Percentiles rank a stretch among this genome's conserved stretches.
Conservation (phyloP, 2,329 filamentous ascomycete genomes). For the Microcyclosporella mali region DNA sequence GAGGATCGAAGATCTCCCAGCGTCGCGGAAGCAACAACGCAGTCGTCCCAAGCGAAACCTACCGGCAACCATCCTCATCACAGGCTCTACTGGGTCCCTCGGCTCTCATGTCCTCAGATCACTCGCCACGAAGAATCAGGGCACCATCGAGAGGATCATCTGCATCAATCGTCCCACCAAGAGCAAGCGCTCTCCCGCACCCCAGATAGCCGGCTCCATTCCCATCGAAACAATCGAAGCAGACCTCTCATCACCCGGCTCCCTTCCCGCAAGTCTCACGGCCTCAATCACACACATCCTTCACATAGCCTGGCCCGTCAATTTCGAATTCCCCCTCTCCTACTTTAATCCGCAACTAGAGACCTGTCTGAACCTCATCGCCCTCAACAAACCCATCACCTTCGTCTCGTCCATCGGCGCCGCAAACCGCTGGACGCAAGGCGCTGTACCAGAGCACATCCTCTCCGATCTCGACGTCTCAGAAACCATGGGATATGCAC, state of each 20-base stretch:
- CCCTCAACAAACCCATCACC: constrained; percentile 25
- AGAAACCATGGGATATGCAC: constrained; percentile 32
- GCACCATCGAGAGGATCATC: constrained; percentile 24
- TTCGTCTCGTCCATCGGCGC: constrained; percentile 37
- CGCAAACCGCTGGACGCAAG: constrained; percentile 9
- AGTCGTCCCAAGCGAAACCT: too few relatives aligned
- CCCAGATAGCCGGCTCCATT: too few relatives aligned
- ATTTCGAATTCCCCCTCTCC: constrained; percentile 32
- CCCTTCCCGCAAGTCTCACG: constrained; percentile 7
- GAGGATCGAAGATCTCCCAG: too few relatives aligned
- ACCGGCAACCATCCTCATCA: constrained; percentile 19
- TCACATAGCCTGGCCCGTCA: constrained; percentile 36
- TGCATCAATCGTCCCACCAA: constrained; percentile 24
- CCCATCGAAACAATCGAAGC: too few relatives aligned
- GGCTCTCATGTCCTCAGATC: constrained; percentile 31
- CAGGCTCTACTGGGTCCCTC: constrained; percentile 33
- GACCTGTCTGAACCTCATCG: constrained; percentile 17
- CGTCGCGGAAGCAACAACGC: too few relatives aligned
- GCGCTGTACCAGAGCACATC: constrained; percentile 29
- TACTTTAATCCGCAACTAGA: constrained; percentile 25
- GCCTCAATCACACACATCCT: constrained; percentile 25
- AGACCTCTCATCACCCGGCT: too few relatives aligned
- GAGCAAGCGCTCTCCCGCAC: too few relatives aligned
- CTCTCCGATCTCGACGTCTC: constrained; percentile 12
- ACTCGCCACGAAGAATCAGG: constrained; percentile 21